Conservation (phyloP, 164 flowering plant species). For the Cinnamomum chago region DNA sequence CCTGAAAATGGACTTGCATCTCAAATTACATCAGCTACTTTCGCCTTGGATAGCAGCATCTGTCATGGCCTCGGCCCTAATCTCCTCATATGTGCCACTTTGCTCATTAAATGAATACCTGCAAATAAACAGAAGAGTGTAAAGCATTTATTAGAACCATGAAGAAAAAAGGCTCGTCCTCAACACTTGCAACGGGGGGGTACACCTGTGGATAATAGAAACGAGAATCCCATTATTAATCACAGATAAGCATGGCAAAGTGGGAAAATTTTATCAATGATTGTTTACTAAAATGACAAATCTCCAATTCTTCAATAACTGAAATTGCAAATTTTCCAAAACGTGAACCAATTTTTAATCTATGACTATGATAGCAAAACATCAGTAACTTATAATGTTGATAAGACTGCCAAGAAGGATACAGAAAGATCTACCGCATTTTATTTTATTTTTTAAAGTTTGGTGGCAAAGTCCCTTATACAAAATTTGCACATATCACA, state of each 20-base stretch:
- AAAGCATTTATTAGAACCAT: background rate
- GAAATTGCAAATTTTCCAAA: background rate
- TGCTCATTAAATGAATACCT: conserved; percentile 69
- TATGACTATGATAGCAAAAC: too few relatives aligned
- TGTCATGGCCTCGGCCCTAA: conserved; percentile 24
- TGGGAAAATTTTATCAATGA: background rate
- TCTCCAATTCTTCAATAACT: background rate
- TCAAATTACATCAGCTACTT: background rate
- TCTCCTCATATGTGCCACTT: conserved; percentile 50
- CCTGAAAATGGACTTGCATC: background rate
- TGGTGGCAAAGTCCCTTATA: too few relatives aligned
- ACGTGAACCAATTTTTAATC: background rate
- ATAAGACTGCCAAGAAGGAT: background rate
- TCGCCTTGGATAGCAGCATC: background rate
- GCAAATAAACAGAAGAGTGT: conserved; percentile 1
- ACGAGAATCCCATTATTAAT: background rate
- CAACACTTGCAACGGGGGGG: too few relatives aligned
- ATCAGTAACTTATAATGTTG: background rate
- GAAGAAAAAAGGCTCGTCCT: background rate
- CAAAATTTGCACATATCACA: too few relatives aligned
- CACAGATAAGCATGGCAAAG: background rate
- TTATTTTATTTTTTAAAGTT: too few relatives aligned
- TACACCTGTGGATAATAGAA: background rate
- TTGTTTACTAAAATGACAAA: too few relatives aligned
- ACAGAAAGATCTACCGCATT: background rate